Percentiles rank a stretch among this genome's conserved stretches.
Conservation (phyloP, 164 flowering plant species). For the Piper betle region DNA sequence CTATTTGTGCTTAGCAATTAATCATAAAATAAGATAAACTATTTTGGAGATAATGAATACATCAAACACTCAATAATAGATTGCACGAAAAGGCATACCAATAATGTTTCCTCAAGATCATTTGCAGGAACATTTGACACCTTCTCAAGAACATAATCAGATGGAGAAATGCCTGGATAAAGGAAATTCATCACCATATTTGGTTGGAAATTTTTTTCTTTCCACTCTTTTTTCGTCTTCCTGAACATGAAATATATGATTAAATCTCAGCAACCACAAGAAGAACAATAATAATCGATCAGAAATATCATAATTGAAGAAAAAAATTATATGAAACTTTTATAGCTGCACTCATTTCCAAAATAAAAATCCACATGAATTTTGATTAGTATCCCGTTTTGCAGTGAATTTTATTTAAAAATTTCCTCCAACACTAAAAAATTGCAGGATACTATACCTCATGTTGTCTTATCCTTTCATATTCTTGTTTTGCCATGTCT, state of each 20-base stretch:
- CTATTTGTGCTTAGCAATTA: too few relatives aligned
- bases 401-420: background rate
- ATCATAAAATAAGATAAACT: too few relatives aligned
- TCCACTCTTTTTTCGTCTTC: conserved; percentile 48
- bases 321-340: background rate
- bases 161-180: conserved; percentile 78
- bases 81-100: conserved; percentile 32
- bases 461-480: conserved; percentile 54
- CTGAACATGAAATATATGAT: conserved; percentile 27
- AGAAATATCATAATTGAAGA: background rate
- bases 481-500: conserved; percentile 69
- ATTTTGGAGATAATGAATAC: background rate
- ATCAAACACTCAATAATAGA: background rate
- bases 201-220: conserved; percentile 38
- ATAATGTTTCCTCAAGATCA: conserved; percentile 83
- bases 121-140: conserved; percentile 64
- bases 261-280: background rate
- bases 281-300: too few relatives aligned
- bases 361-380: too few relatives aligned
- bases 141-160: conserved; percentile 69
- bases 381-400: background rate
- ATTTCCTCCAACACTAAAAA: background rate
- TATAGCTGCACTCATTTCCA: background rate
- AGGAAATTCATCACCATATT: conserved; percentile 68
- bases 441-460: conserved; percentile 24